Conservation (phyloP, 805 yeast species). For the Suhomyces emberorum region DNA sequence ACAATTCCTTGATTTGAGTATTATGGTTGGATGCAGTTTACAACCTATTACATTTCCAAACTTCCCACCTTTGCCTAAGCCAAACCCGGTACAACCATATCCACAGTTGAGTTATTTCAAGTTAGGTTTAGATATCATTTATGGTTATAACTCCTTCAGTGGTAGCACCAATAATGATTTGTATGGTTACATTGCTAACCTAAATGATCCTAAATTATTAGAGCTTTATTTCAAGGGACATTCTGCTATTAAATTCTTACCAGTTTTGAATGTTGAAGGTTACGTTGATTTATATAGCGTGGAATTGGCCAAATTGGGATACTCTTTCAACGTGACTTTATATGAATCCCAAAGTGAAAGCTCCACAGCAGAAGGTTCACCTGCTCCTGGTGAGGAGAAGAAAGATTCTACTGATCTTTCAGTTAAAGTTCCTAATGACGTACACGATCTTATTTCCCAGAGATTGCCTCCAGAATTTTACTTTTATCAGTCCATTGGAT, state of each 20-base stretch:
- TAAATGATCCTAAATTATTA: slow-evolving; percentile 44
- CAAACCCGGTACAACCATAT: slow-evolving; percentile 37
- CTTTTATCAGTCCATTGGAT: slow-evolving; percentile 77
- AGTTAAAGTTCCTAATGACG: slow-evolving; percentile 63
- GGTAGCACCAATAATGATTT: slow-evolving; percentile 25
- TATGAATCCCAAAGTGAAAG: slow-evolving; percentile 12
- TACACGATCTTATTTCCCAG: slow-evolving; percentile 79
- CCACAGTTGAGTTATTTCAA: slow-evolving; percentile 41
- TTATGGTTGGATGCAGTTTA: slow-evolving; percentile 74
- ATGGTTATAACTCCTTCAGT: slow-evolving; percentile 28
- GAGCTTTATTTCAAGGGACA: slow-evolving; percentile 64
- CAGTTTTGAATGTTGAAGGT: slow-evolving; percentile 69
- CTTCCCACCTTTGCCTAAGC: slow-evolving; percentile 45
- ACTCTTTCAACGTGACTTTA: slow-evolving; percentile 16
- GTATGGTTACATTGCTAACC: slow-evolving; percentile 45
- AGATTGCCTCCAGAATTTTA: slow-evolving; percentile 82
- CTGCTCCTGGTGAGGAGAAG: slow-evolving; percentile 7
- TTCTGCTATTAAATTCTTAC: slow-evolving; percentile 66
- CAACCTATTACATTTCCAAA: slow-evolving; percentile 62
- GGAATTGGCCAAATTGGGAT: slow-evolving; percentile 38
- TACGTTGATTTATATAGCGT: slow-evolving; percentile 54
- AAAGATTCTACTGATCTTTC: slow-evolving; percentile 4
- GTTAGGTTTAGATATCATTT: slow-evolving; percentile 37
- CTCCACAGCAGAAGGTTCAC: slow-evolving; percentile 2
- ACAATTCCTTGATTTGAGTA: slow-evolving; percentile 71